A percentile compares a stretch with the other conserved stretches of the same genome.
Evolutionary conservation across 1,284 basidiomycete species (phyloP).

Genomic region (Ceratobasidium sp.): DNA sequence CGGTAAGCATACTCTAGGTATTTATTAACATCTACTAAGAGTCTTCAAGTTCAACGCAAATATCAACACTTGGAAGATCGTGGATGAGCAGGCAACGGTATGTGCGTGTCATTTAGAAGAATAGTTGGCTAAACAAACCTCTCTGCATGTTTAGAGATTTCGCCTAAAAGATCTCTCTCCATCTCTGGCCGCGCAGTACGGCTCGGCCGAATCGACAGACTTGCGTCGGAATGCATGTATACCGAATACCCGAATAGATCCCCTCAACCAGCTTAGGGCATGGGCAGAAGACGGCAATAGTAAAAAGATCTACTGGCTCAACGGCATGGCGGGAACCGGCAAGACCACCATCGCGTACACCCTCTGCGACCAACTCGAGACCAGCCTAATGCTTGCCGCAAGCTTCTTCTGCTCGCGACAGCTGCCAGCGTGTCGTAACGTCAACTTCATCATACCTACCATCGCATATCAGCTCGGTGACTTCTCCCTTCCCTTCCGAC

Average conservation of each 20-base stretch:
- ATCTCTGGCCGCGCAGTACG: not conserved
- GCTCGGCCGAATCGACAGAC: not conserved
- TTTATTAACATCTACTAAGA: not conserved
- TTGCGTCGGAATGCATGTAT: not conserved
- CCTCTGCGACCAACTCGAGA: not conserved
- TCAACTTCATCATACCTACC: not conserved
- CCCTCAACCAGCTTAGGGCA: not conserved
- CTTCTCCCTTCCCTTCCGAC: not conserved
- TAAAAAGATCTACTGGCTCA: constrained; percentile 6
- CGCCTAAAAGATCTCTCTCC: not conserved
- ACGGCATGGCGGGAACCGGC: constrained; percentile 27
- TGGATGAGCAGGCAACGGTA: not conserved
- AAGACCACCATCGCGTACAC: constrained; percentile 27
- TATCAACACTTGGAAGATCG: not conserved
- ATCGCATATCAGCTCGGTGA: constrained; percentile 3
- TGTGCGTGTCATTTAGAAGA: not conserved
- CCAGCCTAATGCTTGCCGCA: not conserved
- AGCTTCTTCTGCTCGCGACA: constrained; percentile 17
- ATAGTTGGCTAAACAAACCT: not conserved
- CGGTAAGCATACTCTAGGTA: constrained; percentile 1
- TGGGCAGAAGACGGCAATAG: not conserved
- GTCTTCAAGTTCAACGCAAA: not conserved
- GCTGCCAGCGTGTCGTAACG: not conserved
- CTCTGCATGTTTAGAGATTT: not conserved
- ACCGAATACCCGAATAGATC: not conserved